A percentile compares a stretch with the other conserved stretches of the same genome.
These are phyloP conservation scores for Fusarium virguliforme DNA, from an alignment of 2,329 filamentous ascomycete genomes.

Conservation along the genomic window DNA sequence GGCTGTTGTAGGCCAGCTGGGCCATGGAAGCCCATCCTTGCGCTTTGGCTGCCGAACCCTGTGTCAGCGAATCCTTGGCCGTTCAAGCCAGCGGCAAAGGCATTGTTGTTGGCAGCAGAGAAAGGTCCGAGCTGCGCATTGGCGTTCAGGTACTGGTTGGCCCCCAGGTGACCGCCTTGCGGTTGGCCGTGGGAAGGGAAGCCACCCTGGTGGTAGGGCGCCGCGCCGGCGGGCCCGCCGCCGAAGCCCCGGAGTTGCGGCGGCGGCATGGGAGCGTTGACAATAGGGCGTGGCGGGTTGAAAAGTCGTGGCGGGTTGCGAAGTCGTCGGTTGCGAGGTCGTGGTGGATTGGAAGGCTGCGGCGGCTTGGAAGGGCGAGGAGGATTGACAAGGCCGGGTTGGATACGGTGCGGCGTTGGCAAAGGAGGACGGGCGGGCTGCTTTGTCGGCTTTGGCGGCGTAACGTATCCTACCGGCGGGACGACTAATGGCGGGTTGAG, in stretches of 20 bases:
- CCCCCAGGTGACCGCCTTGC: slow-evolving; percentile 70
- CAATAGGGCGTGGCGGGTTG: not conserved
- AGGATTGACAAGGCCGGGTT: no score
- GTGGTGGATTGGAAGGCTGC: no score
- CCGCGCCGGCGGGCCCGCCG: slow-evolving; percentile 57
- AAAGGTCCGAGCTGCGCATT: slow-evolving; percentile 80
- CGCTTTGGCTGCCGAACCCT: slow-evolving; percentile 88
- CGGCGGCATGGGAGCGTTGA: slow-evolving; percentile 54
- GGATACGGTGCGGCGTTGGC: not conserved
- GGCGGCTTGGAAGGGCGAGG: no score
- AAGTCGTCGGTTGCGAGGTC: no score
- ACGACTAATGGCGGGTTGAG: no score
- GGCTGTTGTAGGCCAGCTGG: slow-evolving; percentile 71
- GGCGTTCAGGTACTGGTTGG: slow-evolving; percentile 81
- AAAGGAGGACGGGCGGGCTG: no score
- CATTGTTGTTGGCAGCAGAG: slow-evolving; percentile 67
- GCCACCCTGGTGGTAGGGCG: slow-evolving; percentile 63
- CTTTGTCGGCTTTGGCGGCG: no score
- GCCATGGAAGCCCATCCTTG: slow-evolving; percentile 86
- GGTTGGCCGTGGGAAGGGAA: slow-evolving; percentile 69
- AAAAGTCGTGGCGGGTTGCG: not conserved
- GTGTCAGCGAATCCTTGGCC: slow-evolving; percentile 75
- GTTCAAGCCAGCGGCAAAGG: slow-evolving; percentile 72
- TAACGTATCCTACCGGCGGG: no score
- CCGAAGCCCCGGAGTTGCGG: slow-evolving; percentile 60